phyloP scores from a whole-genome alignment of 805 yeast genomes.

The Candida insectorum region DNA sequence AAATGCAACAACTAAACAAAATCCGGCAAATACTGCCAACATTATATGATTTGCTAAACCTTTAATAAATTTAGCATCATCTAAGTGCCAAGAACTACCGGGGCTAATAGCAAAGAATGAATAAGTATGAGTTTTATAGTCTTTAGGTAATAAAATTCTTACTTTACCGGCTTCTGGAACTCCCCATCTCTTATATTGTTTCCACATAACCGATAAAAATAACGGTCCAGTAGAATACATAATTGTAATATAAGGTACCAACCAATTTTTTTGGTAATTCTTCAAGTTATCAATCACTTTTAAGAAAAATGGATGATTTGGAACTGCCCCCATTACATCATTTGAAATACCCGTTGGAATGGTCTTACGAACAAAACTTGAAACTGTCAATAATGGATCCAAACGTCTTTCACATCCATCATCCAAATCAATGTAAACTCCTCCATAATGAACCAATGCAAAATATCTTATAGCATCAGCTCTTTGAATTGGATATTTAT shows the following conservation, averaged over 20 bases:
- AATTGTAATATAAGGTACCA: conserved; percentile 84
- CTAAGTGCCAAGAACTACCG: conserved; percentile 92
- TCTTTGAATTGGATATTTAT: conserved; percentile 78
- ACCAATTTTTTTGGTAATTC: conserved; percentile 63
- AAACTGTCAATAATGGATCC: conserved; percentile 77
- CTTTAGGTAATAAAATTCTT: conserved; percentile 66
- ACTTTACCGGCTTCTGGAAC: conserved; percentile 64
- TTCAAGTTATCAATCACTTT: conserved; percentile 64
- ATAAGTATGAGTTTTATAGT: conserved; percentile 58
- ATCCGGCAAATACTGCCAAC: conserved; percentile 69
- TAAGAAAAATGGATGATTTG: conserved; percentile 79
- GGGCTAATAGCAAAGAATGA: conserved; percentile 72
- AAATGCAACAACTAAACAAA: conserved; percentile 46
- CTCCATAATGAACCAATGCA: conserved; percentile 79
- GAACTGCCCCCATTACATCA: conserved; percentile 89
- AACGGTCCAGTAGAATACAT: conserved; percentile 94
- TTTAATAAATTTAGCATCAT: conserved; percentile 79
- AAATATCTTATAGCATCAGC: conserved; percentile 92
- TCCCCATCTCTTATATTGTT: conserved; percentile 80
- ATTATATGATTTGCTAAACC: conserved; percentile 71
- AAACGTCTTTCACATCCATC: conserved; percentile 79
- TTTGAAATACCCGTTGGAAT: conserved; percentile 88
- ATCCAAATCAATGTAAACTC: conserved; percentile 85
- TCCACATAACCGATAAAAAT: conserved; percentile 82
- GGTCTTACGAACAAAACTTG: conserved; percentile 86